Base-by-base conservation (phyloP, 192 early-diverging fungal genomes). In the Hyaloraphidium curvatum region DNA sequence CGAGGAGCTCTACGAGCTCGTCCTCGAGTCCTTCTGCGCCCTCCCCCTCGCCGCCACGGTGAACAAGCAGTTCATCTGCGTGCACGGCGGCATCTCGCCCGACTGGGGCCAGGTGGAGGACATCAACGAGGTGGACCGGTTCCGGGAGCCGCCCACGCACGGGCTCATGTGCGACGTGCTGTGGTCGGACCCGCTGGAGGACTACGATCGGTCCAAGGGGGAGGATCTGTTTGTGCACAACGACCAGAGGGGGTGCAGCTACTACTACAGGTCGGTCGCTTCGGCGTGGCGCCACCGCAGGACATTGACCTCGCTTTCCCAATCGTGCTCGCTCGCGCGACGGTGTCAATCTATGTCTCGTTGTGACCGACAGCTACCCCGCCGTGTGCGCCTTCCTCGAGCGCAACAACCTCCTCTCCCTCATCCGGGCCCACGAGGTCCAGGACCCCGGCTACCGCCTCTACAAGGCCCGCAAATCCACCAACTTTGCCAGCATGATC, bases 361-460 rank as follows among this genome's bases (percentile, higher is more conserved):
- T n/a, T n/a, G n/a, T n/a, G n/a, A n/a, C 5, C n/a, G 13, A 19
- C 28, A 59, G 58, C 51, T 61, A 61, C 55, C 21, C 16, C 25
- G 65, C 65, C 13, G 64, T 55, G 1, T 67, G 64, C 31, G 55
- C 54, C 1, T 66, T 66, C 40, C 50, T 66, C 11, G 60, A 66
- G 40, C 52, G 65, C 28, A 67, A 67, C 55, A 43, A 67, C 2
- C 33, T 67, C 5, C 35, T 64, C 23, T 67, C 61, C 21, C 31
- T 67, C 1, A 68, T 68, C 23, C 41, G 66, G 14, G 66, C 66
- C 40, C 66, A 67, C 50, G 66, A 67, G 31, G 66, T 53, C n/a
- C 66, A 68, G 52, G 65, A 67, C 28, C 41, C 63, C 39, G 19
- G 39, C 2, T 65, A 64, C 52, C 50, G 56, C n/a, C 35, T 65